Evolutionary conservation across 139 green algal species (phyloP).

Genomic region (Asterochloris erici): DNA sequence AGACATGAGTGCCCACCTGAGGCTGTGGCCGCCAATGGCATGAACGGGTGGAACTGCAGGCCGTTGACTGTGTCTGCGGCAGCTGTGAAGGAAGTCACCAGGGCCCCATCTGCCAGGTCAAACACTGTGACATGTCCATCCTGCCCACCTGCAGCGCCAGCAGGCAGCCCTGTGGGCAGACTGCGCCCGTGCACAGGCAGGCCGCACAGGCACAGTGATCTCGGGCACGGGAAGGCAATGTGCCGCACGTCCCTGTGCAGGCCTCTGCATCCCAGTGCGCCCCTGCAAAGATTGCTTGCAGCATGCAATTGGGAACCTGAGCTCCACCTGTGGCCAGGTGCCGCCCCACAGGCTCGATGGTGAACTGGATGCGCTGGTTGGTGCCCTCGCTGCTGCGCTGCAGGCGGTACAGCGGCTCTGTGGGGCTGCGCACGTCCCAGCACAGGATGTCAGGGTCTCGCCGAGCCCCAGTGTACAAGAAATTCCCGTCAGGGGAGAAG

Average conservation of each 20-base stretch:
- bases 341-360: slow-evolving; percentile 83
- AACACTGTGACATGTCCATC: slow-evolving; percentile 58
- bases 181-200: neutral
- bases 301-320: neutral
- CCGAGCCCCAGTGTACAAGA: slow-evolving; percentile 80
- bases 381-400: slow-evolving; percentile 50
- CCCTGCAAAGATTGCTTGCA: neutral
- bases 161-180: neutral
- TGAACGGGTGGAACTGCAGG: slow-evolving; percentile 68
- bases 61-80: slow-evolving; percentile 78
- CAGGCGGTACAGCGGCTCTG: slow-evolving; percentile 67
- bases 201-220: neutral
- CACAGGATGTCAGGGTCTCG: slow-evolving; percentile 72
- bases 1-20: slow-evolving; percentile 39
- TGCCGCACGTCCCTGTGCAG: neutral
- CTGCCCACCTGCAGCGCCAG: slow-evolving; percentile 30
- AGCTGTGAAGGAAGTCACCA: slow-evolving; percentile 35
- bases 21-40: slow-evolving; percentile 65
- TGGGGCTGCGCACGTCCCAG: slow-evolving; percentile 82
- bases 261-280: neutral
- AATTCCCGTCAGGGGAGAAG: slow-evolving; percentile 80
- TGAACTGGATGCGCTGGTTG: slow-evolving; percentile 92
- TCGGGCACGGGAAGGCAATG: neutral
- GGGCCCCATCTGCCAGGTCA: slow-evolving; percentile 63
- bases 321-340: slow-evolving; percentile 72